Evolutionary conservation across 352 stramenopile species (phyloP), one percentile per base, ranked within the genome.

Genomic region (Phytophthora meadii): DNA sequence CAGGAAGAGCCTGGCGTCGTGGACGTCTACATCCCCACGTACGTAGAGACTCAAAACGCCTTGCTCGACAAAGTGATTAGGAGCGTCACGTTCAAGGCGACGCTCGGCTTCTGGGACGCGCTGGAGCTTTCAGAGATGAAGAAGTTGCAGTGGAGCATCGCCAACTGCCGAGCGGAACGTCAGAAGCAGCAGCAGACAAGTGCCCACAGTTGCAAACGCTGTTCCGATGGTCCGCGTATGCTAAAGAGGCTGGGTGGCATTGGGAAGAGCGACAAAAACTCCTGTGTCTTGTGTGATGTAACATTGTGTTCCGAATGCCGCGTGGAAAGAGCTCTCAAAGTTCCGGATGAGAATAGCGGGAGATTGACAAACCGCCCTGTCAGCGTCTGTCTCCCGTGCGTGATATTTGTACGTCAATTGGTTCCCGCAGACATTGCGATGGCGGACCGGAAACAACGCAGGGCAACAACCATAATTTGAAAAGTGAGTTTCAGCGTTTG

Each of bases 141-240:
- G 41, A 70, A 70, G 25, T 34, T 74, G 36, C 66, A 67, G 49
- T 70, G 65, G 60, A 51, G 53, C 22, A 51, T 72, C 1, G 37
- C 47, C 1, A 61, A 57, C 42, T 40, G 50, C 22, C 37, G 39
- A 2, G 9, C 25, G n/a, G 55, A 66, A n/a, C 44, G 44, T 24
- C 42, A 56, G 24, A 61, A 58, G 19, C 25, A 59, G 9, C 47
- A 68, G 40, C 27, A 67, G 5, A 48, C 55, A 22, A 42, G 37
- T 15, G 5, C 42, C 24, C 19, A 15, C 17, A 5, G 50, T 4
- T 62, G 44, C 14, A 71, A 42, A 47, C 45, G 25, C 4, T 71
- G 63, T 32, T 57, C 63, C 1, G 50, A 61, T 24, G 28, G 42
- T 15, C 48, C 24, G 25, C 50, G 48, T 27, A 42, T 57, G 34